phyloP scores from a whole-genome alignment of 208 protist genomes.

The Phytomonas francai region DNA sequence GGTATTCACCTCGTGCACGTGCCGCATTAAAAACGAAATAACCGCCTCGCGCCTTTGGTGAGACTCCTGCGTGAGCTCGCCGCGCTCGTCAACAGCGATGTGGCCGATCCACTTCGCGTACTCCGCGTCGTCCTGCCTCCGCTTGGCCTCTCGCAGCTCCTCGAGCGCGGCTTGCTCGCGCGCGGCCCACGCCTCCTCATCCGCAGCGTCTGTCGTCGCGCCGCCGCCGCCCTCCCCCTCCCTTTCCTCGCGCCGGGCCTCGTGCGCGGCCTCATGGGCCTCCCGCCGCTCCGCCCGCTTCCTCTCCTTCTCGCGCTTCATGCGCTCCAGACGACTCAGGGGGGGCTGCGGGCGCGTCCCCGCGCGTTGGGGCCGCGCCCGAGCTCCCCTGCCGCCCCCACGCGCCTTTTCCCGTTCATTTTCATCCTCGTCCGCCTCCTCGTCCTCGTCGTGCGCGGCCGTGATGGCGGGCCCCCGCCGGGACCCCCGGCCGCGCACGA shows the following conservation, averaged over 20 bases:
- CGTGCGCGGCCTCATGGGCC: conserved; percentile 27
- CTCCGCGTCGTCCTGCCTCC: conserved; percentile 44
- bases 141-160: conserved; percentile 54
- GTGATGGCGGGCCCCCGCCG: not conserved
- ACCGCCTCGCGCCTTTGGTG: conserved; percentile 23
- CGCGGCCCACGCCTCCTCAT: conserved; percentile 22
- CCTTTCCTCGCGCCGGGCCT: conserved; percentile 15
- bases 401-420: not conserved
- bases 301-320: conserved; percentile 49
- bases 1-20: conserved; percentile 21
- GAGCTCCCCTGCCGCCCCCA: not conserved
- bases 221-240: not conserved
- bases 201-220: conserved; percentile 4
- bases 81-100: conserved; percentile 55
- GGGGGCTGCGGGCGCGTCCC: not conserved
- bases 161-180: conserved; percentile 44
- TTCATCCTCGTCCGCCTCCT: not conserved
- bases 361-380: not conserved
- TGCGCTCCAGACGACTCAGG: conserved; percentile 49
- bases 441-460: too few relatives aligned
- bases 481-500: not conserved
- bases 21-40: conserved; percentile 20
- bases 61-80: conserved; percentile 57
- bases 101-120: conserved; percentile 53
- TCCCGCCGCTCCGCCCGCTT: conserved; percentile 40